These are phyloP conservation scores for Lachnum nothofagi DNA, from an alignment of 2,329 filamentous ascomycete genomes.

Conservation along the genomic window DNA sequence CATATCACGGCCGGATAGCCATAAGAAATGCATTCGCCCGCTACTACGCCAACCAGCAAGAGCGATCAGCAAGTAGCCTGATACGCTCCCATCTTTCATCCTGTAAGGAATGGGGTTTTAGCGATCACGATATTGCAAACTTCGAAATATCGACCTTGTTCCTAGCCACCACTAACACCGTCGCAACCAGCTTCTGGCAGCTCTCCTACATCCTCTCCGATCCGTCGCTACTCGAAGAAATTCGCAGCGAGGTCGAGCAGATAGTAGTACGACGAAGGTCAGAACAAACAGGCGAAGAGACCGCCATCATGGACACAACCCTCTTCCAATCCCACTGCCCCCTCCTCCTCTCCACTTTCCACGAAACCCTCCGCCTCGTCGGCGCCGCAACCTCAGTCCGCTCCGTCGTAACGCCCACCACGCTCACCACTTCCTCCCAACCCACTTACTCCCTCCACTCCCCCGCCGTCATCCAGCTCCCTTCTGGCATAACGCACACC, in stretches of 20 bases:
- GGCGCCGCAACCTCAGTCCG: constrained; percentile 38
- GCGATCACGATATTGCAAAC: constrained; percentile 30
- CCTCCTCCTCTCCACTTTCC: constrained; percentile 41
- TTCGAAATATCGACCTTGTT: constrained; percentile 34
- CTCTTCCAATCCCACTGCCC: constrained; percentile 38
- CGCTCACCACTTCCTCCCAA: constrained; percentile 31
- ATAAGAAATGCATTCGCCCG: constrained; percentile 33
- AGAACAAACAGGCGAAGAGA: constrained; percentile 10
- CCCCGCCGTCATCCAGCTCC: constrained; percentile 40
- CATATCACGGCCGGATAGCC: constrained; percentile 35
- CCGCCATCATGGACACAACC: constrained; percentile 17
- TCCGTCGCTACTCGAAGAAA: constrained; percentile 26
- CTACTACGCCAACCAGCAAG: constrained; percentile 29
- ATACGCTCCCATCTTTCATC: constrained; percentile 30
- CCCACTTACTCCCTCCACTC: constrained; percentile 41
- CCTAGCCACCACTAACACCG: constrained; percentile 35
- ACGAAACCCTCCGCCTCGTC: constrained; percentile 41
- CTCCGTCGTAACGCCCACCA: constrained; percentile 39
- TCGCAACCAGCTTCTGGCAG: constrained; percentile 39
- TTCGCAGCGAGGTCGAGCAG: constrained; percentile 32
- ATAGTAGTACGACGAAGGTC: constrained; percentile 9
- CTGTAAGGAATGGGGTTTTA: constrained; percentile 30
- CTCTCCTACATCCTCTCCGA: constrained; percentile 33
- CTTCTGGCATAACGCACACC: constrained; percentile 40
- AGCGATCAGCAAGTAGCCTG: constrained; percentile 28